A percentile compares a stretch with the other conserved stretches of the same genome.
Evolutionary conservation across 2,329 filamentous ascomycete genomes (phyloP).

Genomic region (Arthrinium phaeospermum): DNA sequence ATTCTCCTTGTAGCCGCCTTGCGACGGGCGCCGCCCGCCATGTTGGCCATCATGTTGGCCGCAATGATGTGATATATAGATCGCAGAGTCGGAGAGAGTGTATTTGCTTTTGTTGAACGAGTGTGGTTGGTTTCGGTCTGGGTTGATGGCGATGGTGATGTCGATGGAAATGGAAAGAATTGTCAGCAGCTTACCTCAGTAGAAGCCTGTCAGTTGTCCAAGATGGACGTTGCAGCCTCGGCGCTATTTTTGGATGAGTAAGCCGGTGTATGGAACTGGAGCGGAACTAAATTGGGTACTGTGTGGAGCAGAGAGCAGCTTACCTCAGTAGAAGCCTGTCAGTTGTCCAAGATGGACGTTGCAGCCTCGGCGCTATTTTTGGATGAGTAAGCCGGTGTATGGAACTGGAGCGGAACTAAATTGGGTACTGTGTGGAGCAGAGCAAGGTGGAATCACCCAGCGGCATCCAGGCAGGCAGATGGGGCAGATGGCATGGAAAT

Average conservation of each 20-base stretch:
- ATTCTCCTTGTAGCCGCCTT: conserved; percentile 73
- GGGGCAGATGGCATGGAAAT: neutral
- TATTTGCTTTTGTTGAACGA: conserved; percentile 7
- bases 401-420: neutral
- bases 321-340: neutral
- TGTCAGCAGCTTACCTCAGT: conserved; percentile 10
- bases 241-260: conserved; percentile 9
- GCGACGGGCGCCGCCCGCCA: conserved; percentile 31
- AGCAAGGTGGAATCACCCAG: neutral
- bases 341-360: conserved; percentile 4
- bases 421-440: neutral
- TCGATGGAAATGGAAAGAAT: neutral
- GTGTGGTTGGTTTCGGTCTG: neutral
- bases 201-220: neutral
- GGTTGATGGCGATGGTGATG: neutral
- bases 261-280: neutral
- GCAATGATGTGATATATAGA: neutral
- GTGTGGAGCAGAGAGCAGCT: neutral
- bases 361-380: conserved; percentile 9
- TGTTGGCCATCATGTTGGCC: conserved; percentile 53
- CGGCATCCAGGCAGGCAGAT: neutral
- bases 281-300: neutral
- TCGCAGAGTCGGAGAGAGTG: neutral
- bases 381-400: neutral
- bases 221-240: conserved; percentile 8